phyloP scores from a whole-genome alignment of 176 grass and related monocot genomes.

The Musa acuminata region DNA sequence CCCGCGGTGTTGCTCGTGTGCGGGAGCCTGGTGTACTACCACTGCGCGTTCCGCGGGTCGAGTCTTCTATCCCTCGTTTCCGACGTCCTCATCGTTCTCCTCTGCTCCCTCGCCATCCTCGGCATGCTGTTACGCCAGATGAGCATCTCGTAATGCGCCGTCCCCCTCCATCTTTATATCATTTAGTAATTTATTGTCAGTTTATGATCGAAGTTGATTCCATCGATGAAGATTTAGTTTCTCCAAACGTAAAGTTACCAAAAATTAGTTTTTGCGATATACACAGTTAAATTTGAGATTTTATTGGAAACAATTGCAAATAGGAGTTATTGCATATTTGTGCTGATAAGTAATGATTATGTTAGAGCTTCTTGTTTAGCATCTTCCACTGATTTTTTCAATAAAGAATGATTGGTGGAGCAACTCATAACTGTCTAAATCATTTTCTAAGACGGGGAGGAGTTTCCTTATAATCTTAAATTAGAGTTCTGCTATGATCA shows the following conservation, averaged over 20 bases:
- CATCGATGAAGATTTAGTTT: background rate
- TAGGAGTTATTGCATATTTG: background rate
- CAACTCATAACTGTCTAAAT: too few species aligned
- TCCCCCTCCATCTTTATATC: background rate
- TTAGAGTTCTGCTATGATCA: too few species aligned
- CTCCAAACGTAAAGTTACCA: background rate
- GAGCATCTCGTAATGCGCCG: constrained; percentile 55
- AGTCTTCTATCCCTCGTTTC: constrained; percentile 74
- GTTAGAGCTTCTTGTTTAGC: too few species aligned
- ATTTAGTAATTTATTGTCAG: background rate
- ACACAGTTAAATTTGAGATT: background rate
- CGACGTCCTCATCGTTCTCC: constrained; percentile 87
- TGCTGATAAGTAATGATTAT: background rate
- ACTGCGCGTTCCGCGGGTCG: constrained; percentile 61
- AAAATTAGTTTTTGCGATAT: background rate
- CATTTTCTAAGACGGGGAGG: too few species aligned
- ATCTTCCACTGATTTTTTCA: too few species aligned
- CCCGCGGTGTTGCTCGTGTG: constrained; percentile 67
- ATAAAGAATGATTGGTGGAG: too few species aligned
- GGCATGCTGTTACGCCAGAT: constrained; percentile 90
- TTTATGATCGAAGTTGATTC: too few species aligned
- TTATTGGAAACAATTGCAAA: background rate
- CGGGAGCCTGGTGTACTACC: constrained; percentile 77
- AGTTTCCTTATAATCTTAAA: too few species aligned
- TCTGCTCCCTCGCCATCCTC: constrained; percentile 91